A percentile compares a stretch with the other conserved stretches of the same genome.
Evolutionary conservation across 148 eudicot species (phyloP).

Genomic region (Vaccinium macrocarpon): DNA sequence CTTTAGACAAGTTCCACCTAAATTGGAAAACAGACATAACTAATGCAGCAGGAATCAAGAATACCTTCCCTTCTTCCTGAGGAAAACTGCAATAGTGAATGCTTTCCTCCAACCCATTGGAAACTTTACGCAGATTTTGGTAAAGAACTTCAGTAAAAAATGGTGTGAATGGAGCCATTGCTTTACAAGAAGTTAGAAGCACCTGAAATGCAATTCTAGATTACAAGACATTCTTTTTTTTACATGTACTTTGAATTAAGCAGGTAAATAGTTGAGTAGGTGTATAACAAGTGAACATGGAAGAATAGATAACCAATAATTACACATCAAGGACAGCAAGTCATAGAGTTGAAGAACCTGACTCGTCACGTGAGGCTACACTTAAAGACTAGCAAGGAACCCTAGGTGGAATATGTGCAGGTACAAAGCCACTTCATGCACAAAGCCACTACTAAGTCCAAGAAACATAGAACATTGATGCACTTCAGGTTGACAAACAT

Average conservation of each 20-base stretch:
- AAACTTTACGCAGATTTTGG: conserved; percentile 77
- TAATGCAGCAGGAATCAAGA: conserved; percentile 1
- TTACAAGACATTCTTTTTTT: background rate
- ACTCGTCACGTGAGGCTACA: background rate
- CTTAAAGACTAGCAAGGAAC: background rate
- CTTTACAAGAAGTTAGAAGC: conserved; percentile 80
- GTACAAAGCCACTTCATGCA: background rate
- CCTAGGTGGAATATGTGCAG: background rate
- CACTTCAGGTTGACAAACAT: background rate
- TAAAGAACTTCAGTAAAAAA: conserved; percentile 92
- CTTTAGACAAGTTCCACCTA: background rate
- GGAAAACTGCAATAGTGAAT: conserved; percentile 90
- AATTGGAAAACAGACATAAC: background rate
- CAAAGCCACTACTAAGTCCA: background rate
- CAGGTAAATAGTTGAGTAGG: background rate
- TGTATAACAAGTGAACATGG: background rate
- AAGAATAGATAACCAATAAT: background rate
- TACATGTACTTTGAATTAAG: background rate
- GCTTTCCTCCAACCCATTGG: conserved; percentile 72
- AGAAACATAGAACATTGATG: background rate
- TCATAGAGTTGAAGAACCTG: background rate
- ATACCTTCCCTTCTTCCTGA: conserved; percentile 76
- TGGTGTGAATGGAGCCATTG: conserved; percentile 97
- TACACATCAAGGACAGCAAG: background rate
- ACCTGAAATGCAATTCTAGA: conserved; percentile 42